Evolutionary conservation across 2,329 filamentous ascomycete genomes (phyloP).

Genomic region (Penicillium sp.): DNA sequence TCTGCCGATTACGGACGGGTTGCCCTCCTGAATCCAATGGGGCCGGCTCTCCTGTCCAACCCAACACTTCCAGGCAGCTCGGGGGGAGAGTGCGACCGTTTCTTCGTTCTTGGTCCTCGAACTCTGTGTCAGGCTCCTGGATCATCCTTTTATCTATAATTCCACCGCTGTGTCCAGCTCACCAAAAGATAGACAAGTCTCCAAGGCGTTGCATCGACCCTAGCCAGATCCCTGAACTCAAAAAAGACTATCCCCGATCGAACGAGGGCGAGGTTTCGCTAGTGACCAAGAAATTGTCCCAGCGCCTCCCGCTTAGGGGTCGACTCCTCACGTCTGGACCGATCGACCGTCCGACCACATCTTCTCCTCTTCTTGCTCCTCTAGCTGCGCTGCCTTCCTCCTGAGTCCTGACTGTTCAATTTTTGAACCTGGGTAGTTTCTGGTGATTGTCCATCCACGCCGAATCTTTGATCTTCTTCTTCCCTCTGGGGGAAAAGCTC

Average conservation of each 20-base stretch:
- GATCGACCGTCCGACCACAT: conserved; percentile 9
- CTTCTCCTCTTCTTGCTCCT: conserved; percentile 1
- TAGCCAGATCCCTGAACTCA: background rate
- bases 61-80: too few species aligned
- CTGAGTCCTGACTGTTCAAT: background rate
- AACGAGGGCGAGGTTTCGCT: conserved; percentile 1
- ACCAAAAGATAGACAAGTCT: too few species aligned
- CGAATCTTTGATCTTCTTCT: too few species aligned
- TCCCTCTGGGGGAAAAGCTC: conserved; percentile 4
- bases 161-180: too few species aligned
- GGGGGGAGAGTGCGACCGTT: too few species aligned
- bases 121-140: too few species aligned
- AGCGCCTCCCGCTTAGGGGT: conserved; percentile 12
- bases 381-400: conserved; percentile 1
- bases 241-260: too few species aligned
- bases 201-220: too few species aligned
- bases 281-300: conserved; percentile 8
- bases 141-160: too few species aligned
- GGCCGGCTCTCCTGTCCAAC: too few species aligned
- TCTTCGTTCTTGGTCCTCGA: too few species aligned
- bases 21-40: background rate
- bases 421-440: background rate
- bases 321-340: conserved; percentile 21
- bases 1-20: too few species aligned
- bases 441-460: background rate